phyloP scores from a whole-genome alignment of 371 early-diverging fungal species.

The Phascolomyces articulosus region DNA sequence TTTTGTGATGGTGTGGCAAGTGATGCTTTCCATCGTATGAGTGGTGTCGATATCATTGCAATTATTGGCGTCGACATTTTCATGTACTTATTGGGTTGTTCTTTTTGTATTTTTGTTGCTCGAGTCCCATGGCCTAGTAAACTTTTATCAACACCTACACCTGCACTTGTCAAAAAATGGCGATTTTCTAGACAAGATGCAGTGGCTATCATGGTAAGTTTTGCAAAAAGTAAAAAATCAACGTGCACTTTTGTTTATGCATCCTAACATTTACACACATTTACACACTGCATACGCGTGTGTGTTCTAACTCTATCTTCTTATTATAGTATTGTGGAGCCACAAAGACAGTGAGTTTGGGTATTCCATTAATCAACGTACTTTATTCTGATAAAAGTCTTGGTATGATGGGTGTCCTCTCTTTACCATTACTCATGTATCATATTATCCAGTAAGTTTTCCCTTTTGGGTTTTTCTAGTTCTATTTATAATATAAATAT shows the following conservation, averaged over 20 bases:
- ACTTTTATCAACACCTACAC: conserved; percentile 9
- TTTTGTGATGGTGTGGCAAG: conserved; percentile 76
- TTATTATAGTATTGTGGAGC: conserved; percentile 64
- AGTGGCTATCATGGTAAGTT: conserved; percentile 61
- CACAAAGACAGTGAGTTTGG: conserved; percentile 78
- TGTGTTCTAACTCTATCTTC: too few species aligned
- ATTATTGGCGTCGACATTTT: conserved; percentile 57
- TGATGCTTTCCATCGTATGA: conserved; percentile 51
- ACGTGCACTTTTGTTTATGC: too few species aligned
- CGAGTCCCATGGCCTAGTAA: conserved; percentile 42
- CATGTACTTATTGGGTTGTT: conserved; percentile 52
- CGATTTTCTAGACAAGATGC: conserved; percentile 51
- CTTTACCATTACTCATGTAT: conserved; percentile 71
- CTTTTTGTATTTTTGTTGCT: conserved; percentile 39
- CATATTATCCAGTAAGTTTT: conserved; percentile 75
- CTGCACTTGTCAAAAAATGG: conserved; percentile 33
- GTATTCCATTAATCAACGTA: conserved; percentile 79
- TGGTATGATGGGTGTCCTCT: conserved; percentile 61
- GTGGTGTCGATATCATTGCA: conserved; percentile 60
- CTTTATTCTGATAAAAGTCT: conserved; percentile 51
- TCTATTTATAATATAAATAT: too few species aligned
- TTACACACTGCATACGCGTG: too few species aligned
- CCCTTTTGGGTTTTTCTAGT: too few species aligned
- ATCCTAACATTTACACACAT: too few species aligned
- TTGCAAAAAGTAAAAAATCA: too few species aligned